Evolutionary conservation across 208 protist species (phyloP), one percentile per base, ranked within the genome.

Genomic region (Trypanosomatidae sp.): DNA sequence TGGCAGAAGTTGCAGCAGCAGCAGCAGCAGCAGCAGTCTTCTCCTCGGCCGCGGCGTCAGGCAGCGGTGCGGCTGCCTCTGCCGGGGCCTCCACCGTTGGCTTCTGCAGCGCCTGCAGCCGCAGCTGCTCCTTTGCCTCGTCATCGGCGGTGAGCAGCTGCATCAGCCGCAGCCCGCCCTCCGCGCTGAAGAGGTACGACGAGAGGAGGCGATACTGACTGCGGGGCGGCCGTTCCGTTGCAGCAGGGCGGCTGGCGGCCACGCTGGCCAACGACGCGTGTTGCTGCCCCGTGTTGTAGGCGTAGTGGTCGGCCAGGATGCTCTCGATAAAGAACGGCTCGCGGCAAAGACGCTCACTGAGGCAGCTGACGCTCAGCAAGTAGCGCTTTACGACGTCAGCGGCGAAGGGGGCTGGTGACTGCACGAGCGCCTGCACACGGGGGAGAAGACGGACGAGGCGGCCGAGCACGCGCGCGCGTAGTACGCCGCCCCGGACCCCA

Each of bases 171-270:
- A 96, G 73, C 0, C 91, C 91, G 46, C 83, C 89, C 52, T 88
- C 79, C 0, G 76, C 6, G 62, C 82, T 94, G 81, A 94, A 96
- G 50, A 93, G 76, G 66, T 90, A 84, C 19, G 86, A 89, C 10
- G 84, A 58, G 22, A 79, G 68, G 46, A 80, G 70, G 47, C 77
- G 78, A 36, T 86, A 85, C 4, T 62, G 70, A 59, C 76, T 72
- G 55, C 53, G 58, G 1, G 36, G 28, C 46, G 43, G 15, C n/a
- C n/a, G n/a, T n/a, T n/a, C n/a, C n/a, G n/a, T n/a, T n/a, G n/a
- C n/a, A n/a, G n/a, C n/a, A n/a, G n/a, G n/a, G n/a, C n/a, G n/a
- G n/a, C n/a, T n/a, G n/a, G n/a, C n/a, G n/a, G n/a, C n/a, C n/a
- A n/a, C n/a, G n/a, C n/a, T n/a, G n/a, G n/a, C n/a, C n/a, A n/a